Evolutionary conservation across 192 early-diverging fungal species (phyloP).

Genomic region (Phycomyces nitens): DNA sequence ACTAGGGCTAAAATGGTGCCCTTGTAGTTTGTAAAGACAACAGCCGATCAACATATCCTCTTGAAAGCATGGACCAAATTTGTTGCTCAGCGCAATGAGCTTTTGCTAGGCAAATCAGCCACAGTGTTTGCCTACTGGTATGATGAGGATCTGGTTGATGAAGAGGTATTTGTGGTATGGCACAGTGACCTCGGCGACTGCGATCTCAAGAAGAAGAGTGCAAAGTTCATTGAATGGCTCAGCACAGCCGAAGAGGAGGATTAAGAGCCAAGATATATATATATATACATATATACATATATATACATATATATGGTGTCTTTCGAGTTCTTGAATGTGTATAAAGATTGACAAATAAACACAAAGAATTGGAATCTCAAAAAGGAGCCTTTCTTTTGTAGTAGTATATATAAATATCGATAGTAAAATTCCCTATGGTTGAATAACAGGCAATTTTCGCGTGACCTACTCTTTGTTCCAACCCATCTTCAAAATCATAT

Average conservation of each 20-base stretch:
- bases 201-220: slow-evolving; percentile 60
- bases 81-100: slow-evolving; percentile 40
- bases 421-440: too few relatives aligned
- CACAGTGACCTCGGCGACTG: slow-evolving; percentile 40
- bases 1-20: too few relatives aligned
- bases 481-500: too few relatives aligned
- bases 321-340: too few relatives aligned
- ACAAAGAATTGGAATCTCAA: too few relatives aligned
- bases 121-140: slow-evolving; percentile 68
- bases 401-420: too few relatives aligned
- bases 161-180: slow-evolving; percentile 75
- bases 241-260: slow-evolving; percentile 77
- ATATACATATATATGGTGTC: not conserved
- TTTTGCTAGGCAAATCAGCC: slow-evolving; percentile 52
- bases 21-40: slow-evolving; percentile 54
- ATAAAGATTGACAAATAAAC: too few relatives aligned
- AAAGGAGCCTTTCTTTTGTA: too few relatives aligned
- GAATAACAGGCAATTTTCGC: too few relatives aligned
- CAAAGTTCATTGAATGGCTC: slow-evolving; percentile 76
- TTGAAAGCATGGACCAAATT: slow-evolving; percentile 62
- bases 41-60: slow-evolving; percentile 52
- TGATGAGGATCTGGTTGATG: slow-evolving; percentile 73
- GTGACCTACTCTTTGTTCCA: too few relatives aligned
- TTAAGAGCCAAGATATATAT: not conserved
- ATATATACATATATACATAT: not conserved